Percentiles rank a stretch among this genome's conserved stretches.
Evolutionary conservation across 1,284 basidiomycete species (phyloP).

Genomic region (Sanghuangporus weigelae): DNA sequence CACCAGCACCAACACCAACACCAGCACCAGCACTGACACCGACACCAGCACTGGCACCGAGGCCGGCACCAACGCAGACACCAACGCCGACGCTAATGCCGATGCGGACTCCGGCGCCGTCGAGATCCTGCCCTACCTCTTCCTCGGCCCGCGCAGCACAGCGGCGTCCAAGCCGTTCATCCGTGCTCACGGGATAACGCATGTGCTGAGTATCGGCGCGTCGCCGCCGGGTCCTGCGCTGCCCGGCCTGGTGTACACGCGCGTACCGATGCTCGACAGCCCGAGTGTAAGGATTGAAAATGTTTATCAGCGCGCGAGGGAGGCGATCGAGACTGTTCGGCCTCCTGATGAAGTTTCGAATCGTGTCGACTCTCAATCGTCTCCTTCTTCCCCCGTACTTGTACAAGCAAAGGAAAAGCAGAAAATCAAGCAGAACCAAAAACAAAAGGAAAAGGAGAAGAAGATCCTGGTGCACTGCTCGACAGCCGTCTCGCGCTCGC

Average conservation of each 20-base stretch:
- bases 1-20: no score
- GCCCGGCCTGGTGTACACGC: not conserved
- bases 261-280: not conserved
- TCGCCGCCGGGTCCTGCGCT: not conserved
- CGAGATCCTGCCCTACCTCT: not conserved
- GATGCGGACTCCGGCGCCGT: not conserved
- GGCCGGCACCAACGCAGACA: no score
- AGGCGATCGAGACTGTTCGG: not conserved
- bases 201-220: not conserved
- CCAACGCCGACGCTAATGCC: no score
- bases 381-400: no score
- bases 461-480: constrained; percentile 48
- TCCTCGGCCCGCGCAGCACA: not conserved
- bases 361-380: no score
- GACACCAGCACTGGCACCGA: no score
- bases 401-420: no score
- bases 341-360: not conserved
- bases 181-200: not conserved
- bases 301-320: not conserved
- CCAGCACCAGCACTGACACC: no score
- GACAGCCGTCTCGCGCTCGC: constrained; percentile 45
- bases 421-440: no score
- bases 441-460: constrained; percentile 21
- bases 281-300: not conserved
- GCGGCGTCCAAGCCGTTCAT: not conserved